Evolutionary conservation across 192 early-diverging fungal genomes (phyloP), one percentile per base, ranked within the genome.

Genomic region (Backusella luteola): DNA sequence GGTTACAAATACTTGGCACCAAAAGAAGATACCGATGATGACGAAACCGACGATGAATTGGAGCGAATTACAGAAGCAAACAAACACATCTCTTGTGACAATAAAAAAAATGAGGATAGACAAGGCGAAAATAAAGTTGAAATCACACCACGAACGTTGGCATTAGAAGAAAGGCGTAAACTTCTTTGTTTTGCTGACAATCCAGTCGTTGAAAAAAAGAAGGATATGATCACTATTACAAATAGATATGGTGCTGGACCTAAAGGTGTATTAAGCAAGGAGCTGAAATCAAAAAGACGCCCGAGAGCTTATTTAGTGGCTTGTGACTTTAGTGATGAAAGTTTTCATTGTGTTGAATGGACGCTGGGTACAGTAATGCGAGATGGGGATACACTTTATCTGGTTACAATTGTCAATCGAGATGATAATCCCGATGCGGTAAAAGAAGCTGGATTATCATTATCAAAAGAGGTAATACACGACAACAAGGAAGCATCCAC

Each of bases 321-420:
- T 6, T 85, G 84, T 6, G 87, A 88, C 81, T 84, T 88, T 59
- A 83, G 80, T 38, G 85, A 82, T 26, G 84, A 86, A 76, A 84
- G 84, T 72, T 84, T 83, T 75, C 81, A 86, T 75, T 85, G 85
- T 4, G 26, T 86, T 32, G 83, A 86, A 72, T 88, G 85, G 85
- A 77, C 82, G 2, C 80, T 86, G 71, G 83, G 82, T 1, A 86
- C 87, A 0, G 77, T 86, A 15, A 77, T 88, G 69, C 78, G 87
- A 38, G 84, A 84, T 66, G 87, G 87, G 3, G 87, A 88, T 52
- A 81, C 80, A 34, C 19, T 88, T 38, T 83, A 88, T 67, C 76
- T 88, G 0, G 87, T 85, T 5, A 81, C 85, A 1, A 83, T 85
- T 29, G 80, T 88, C 1, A 84, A 85, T 35, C 80, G 81, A 32